Conservation (phyloP, 495 filamentous ascomycete species). For the Hamigera avellanea region DNA sequence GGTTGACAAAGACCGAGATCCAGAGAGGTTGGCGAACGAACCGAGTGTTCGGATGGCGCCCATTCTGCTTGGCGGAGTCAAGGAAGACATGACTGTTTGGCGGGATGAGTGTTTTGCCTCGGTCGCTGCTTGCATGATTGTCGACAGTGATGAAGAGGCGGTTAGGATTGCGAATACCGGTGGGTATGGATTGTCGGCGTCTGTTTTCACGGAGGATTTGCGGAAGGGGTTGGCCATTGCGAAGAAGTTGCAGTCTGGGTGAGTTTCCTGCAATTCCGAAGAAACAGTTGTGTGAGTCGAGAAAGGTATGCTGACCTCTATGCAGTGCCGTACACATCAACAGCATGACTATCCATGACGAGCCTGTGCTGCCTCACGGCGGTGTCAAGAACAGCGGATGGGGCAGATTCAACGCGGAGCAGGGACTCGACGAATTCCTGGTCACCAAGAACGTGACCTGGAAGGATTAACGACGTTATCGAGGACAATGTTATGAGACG, state of each 20-base stretch:
- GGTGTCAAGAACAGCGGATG: constrained; percentile 78
- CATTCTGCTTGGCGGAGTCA: constrained; percentile 54
- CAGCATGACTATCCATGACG: constrained; percentile 77
- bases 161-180: constrained; percentile 34
- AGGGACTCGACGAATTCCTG: constrained; percentile 63
- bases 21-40: constrained; percentile 16
- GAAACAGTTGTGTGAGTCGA: not conserved
- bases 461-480: constrained; percentile 22
- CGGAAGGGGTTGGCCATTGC: constrained; percentile 31
- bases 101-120: constrained; percentile 72
- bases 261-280: constrained; percentile 4
- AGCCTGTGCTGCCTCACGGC: constrained; percentile 66
- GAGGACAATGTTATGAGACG: no score
- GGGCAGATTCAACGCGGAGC: constrained; percentile 48
- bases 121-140: constrained; percentile 39
- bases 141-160: constrained; percentile 34
- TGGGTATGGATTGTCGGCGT: constrained; percentile 35
- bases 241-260: constrained; percentile 35
- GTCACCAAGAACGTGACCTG: constrained; percentile 76
- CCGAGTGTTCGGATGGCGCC: constrained; percentile 53
- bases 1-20: constrained; percentile 12
- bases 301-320: not conserved
- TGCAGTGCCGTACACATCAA: constrained; percentile 72
- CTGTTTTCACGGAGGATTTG: constrained; percentile 37
- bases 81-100: constrained; percentile 65